phyloP scores from a whole-genome alignment of 2,329 filamentous ascomycete species.

The Lasiodiplodia gonubiensis region DNA sequence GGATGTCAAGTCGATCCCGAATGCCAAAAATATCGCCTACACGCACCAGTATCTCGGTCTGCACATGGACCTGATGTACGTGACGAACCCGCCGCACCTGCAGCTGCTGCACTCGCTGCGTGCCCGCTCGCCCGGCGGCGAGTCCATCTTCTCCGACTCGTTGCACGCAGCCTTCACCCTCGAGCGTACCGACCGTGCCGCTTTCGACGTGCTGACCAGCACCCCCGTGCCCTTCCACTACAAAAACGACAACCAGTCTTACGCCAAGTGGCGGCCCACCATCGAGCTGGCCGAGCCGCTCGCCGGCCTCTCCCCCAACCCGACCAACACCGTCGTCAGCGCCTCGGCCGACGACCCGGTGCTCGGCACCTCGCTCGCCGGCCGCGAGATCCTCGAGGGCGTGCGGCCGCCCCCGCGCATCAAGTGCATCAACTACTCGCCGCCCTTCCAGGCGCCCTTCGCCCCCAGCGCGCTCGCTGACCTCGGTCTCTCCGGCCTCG shows the following conservation, averaged over 20 bases:
- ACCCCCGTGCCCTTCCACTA: constrained; percentile 69
- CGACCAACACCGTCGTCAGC: constrained; percentile 11
- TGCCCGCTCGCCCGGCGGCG: constrained; percentile 79
- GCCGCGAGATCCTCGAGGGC: constrained; percentile 5
- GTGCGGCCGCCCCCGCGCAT: constrained; percentile 40
- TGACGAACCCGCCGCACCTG: constrained; percentile 76
- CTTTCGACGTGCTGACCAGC: constrained; percentile 50
- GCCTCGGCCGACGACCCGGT: background rate
- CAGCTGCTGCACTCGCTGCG: constrained; percentile 90
- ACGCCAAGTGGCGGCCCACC: constrained; percentile 64
- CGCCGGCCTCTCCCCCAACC: constrained; percentile 5
- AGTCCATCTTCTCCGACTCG: constrained; percentile 84
- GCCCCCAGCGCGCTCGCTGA: background rate
- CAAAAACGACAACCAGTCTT: constrained; percentile 67
- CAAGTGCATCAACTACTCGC: constrained; percentile 69
- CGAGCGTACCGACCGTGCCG: constrained; percentile 30
- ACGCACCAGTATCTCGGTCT: constrained; percentile 81
- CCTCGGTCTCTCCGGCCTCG: constrained; percentile 1
- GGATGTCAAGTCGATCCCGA: constrained; percentile 81
- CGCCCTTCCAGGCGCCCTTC: constrained; percentile 74
- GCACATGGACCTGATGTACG: constrained; percentile 84
- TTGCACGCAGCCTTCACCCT: constrained; percentile 63
- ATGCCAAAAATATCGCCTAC: constrained; percentile 89
- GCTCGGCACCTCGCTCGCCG: constrained; percentile 2
- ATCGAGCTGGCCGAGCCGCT: constrained; percentile 49